Evolutionary conservation across 257 asterid species (phyloP), one percentile per base, ranked within the genome.

Genomic region (Nyctanthes arbortristis): DNA sequence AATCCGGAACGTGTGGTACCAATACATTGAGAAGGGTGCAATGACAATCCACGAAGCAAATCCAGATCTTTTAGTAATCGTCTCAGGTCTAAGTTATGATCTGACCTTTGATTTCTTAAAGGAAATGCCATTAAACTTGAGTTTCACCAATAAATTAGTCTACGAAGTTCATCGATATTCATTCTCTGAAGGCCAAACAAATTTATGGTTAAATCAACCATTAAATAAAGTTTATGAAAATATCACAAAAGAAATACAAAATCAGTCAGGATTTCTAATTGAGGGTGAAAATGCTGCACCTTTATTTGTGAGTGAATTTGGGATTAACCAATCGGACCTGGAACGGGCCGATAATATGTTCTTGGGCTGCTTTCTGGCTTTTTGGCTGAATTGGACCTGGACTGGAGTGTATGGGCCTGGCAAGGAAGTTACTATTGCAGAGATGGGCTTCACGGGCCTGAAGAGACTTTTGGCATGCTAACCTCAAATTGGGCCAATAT

Each of bases 371-470:
- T 77, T 81, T 0, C 0, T 80, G 69, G 72, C n/a, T 75, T 61
- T 61, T 65, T 88, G 72, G 89, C 79, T 16, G 79, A 78, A 7
- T 65, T 49, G 59, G 95, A 89, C 63, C 31, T 81, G 74, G 96
- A 88, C 52, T 88, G 93, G 96, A 64, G 78, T 4, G 3, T 84
- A 0, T 85, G 96, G 95, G 82, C 88, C 9, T 70, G 85, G 0
- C 92, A 84, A 60, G 93, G 88, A 20, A 80, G 81, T 58, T 88
- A 87, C 33, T 80, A 82, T 40, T 2, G 79, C 0, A 78, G 89
- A 52, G 54, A 66, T 10, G 88, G 87, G 4, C 1, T 7, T 0
- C 69, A 34, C 11, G 87, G 82, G 29, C 37, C 57, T 12, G 83
- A 75, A 0, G 95, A 90, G 40, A 65, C 75, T 0, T 90, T 39